Evolutionary conservation across 768 basidiomycete species (phyloP), one percentile per base, ranked within the genome.

Genomic region (Russula griseocarnosa): DNA sequence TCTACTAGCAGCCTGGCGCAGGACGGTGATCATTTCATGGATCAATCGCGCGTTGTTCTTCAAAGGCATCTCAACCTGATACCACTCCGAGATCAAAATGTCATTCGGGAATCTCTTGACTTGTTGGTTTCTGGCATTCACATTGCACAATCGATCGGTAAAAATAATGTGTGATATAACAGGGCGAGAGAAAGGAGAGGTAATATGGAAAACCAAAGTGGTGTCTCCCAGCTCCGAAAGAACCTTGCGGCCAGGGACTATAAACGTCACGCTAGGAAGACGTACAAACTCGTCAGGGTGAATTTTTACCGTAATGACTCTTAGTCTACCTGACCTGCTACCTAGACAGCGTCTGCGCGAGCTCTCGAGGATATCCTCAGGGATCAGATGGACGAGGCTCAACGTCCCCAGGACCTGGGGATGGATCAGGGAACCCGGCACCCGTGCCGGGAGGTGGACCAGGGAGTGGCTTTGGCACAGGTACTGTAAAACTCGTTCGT

Each of bases 81-180:
- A 3, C 3, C 0, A 8, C 42, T 44, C 18, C 7, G 3, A 9
- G 42, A 44, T 20, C 42, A 44, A 44, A 44, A 8, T 44, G 0
- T 20, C 9, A 44, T 22, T 0, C 0, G 8, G 1, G 1, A 46
- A 44, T 1, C 20, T n/a, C 16, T 0, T 7, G 18, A 11, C 2
- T 7, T 0, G 28, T 13, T n/a, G 13, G 46, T 22, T 49, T 24
- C 1, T 4, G 0, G n/a, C 44, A 10, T 47, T 47, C n/a, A 10
- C 10, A 9, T 7, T 3, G 20, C 5, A 32, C 16, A 22, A 18
- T 4, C 52, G 6, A 11, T 13, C 7, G 1, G 10, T 53, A 34
- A 20, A 11, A 8, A 52, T 38, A 51, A 38, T 11, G 16, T 36
- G 8, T 5, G 22, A 51, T 34, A 11, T 16, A 26, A 55, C n/a